phyloP scores from a whole-genome alignment of 2,329 filamentous ascomycete species.

The Fulvia fulva region DNA sequence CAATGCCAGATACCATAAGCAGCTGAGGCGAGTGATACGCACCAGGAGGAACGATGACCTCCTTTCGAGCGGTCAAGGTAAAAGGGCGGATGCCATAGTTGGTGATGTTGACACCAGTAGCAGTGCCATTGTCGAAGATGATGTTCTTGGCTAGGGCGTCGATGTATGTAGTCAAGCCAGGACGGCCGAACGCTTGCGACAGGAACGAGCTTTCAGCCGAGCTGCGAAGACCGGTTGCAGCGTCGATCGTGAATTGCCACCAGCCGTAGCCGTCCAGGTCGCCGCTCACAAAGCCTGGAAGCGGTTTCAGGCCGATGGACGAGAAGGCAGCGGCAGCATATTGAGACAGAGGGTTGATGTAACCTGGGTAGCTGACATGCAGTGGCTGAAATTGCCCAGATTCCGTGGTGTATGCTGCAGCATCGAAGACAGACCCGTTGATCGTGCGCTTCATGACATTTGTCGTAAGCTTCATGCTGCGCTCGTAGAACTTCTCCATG shows the following conservation, averaged over 20 bases:
- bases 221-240: constrained; percentile 23
- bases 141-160: constrained; percentile 34
- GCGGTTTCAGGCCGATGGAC: constrained; percentile 26
- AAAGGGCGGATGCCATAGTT: constrained; percentile 24
- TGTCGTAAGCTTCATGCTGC: constrained; percentile 23
- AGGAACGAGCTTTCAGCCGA: constrained; percentile 30
- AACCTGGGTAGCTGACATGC: constrained; percentile 32
- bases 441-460: constrained; percentile 14
- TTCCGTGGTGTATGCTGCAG: constrained; percentile 15
- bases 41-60: constrained; percentile 33
- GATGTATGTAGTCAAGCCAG: constrained; percentile 30
- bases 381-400: constrained; percentile 26
- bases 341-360: constrained; percentile 27
- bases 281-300: constrained; percentile 29
- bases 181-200: constrained; percentile 13
- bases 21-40: constrained; percentile 32
- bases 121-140: constrained; percentile 28
- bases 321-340: constrained; percentile 28
- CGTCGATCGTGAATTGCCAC: constrained; percentile 32
- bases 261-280: constrained; percentile 20
- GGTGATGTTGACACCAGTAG: constrained; percentile 26
- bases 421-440: constrained; percentile 7
- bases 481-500: constrained; percentile 55
- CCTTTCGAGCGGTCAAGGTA: constrained; percentile 29
- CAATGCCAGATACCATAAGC: constrained; percentile 31